These are phyloP conservation scores for Aspergillus indologenus DNA, from an alignment of 495 filamentous ascomycete genomes.

Conservation along the genomic window DNA sequence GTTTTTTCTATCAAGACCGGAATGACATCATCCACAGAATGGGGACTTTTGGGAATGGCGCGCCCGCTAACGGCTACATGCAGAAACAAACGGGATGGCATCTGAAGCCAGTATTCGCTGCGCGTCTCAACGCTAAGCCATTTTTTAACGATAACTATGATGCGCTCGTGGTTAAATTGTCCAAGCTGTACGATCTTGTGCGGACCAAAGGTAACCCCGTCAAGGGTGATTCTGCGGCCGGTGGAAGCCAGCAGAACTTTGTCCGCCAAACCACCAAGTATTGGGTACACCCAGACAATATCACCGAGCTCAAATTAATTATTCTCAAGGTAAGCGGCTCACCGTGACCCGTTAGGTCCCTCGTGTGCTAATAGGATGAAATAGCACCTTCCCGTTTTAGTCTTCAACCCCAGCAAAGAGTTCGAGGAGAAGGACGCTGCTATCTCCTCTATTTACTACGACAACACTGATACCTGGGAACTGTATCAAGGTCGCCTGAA, in stretches of 20 bases:
- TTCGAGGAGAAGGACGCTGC: constrained; percentile 86
- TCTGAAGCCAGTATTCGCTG: constrained; percentile 88
- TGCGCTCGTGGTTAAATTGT: constrained; percentile 91
- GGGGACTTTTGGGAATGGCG: background rate
- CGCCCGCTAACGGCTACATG: constrained; percentile 15
- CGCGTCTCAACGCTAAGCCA: constrained; percentile 87
- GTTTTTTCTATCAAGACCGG: background rate
- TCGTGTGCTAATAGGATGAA: background rate
- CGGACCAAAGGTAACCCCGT: constrained; percentile 88
- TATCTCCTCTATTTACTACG: constrained; percentile 97
- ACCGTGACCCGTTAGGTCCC: background rate
- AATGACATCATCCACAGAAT: background rate
- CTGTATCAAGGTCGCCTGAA: constrained; percentile 90
- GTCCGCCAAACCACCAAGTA: constrained; percentile 98
- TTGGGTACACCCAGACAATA: constrained; percentile 98
- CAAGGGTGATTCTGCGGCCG: constrained; percentile 86
- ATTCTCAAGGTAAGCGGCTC: constrained; percentile 67
- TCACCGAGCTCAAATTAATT: constrained; percentile 96
- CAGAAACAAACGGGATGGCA: constrained; percentile 95
- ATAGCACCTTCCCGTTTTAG: constrained; percentile 88
- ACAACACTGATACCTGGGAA: constrained; percentile 90
- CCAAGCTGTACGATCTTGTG: constrained; percentile 91
- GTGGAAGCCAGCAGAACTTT: constrained; percentile 92
- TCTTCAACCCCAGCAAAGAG: constrained; percentile 97
- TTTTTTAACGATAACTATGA: constrained; percentile 99